Evolutionary conservation across 1,284 basidiomycete genomes (phyloP), one percentile per base, ranked within the genome.

Genomic region (Malassezia nana): DNA sequence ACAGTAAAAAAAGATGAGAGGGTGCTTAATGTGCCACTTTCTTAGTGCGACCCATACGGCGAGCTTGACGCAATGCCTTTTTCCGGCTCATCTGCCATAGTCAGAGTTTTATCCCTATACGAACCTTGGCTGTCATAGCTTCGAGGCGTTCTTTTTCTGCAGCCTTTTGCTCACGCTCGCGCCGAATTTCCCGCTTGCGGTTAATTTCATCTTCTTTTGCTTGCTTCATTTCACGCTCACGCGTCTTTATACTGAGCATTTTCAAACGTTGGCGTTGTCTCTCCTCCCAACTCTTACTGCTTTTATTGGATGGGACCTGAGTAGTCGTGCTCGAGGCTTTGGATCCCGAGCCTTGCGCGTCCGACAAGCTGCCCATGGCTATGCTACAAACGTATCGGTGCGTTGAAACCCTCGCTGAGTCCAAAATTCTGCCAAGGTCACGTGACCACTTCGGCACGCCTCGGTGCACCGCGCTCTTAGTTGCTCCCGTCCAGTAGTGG

Each of bases 11-110:
- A 13, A 22, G 15, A 10, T 22, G 2, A 32, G 1, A 20, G n/a
- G 24, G 4, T 13, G 12, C 4, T 51, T n/a, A 56, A 32, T 56
- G 54, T 1, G 54, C 43, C 20, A 56, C 49, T 18, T 56, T 56
- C 29, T 56, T 56, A 4, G 54, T 56, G 3, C 54, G 54, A 20
- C 54, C 54, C 54, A 56, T 56, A 5, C 54, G 32, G 30, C 54
- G 54, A 9, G 54, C 54, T 2, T 56, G 54, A 28, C 54, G 48
- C 22, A 47, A 26, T 7, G 54, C 54, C 26, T 56, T 56, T 24
- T 56, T 56, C 4, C 30, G 12, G 22, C 54, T 56, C 54, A 56
- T 56, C 54, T 56, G 44, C 3, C 15, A 16, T 9, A 7, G n/a
- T 18, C 13, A 30, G n/a, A 22, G n/a, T 33, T 4, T 26, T 7